Evolutionary conservation across 1,139 yeast species (phyloP).

Genomic region (Oligophagozyma castellii): DNA sequence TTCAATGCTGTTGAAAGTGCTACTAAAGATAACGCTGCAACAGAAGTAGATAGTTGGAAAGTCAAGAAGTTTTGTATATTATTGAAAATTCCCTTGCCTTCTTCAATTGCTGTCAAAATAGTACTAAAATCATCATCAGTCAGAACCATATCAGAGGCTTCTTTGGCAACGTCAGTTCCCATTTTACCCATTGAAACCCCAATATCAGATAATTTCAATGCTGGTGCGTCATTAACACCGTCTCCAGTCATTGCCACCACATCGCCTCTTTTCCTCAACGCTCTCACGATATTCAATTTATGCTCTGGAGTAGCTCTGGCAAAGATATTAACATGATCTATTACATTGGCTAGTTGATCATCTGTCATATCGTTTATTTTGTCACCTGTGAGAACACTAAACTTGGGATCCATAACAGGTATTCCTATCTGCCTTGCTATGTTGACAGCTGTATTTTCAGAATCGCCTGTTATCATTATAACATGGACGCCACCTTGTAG

Average conservation of each 20-base stretch:
- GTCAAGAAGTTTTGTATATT: slow-evolving; percentile 90
- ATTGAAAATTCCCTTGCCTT: slow-evolving; percentile 91
- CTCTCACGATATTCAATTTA: slow-evolving; percentile 81
- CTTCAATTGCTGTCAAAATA: slow-evolving; percentile 81
- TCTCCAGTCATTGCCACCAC: slow-evolving; percentile 99
- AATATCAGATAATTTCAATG: slow-evolving; percentile 87
- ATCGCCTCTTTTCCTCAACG: slow-evolving; percentile 84
- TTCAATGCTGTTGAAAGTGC: slow-evolving; percentile 80
- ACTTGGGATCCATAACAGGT: slow-evolving; percentile 51
- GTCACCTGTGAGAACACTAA: slow-evolving; percentile 70
- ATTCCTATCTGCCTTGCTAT: slow-evolving; percentile 90
- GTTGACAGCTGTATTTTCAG: slow-evolving; percentile 81
- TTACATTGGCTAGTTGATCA: slow-evolving; percentile 55
- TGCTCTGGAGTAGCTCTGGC: slow-evolving; percentile 97
- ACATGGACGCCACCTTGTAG: slow-evolving; percentile 90
- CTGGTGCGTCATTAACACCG: slow-evolving; percentile 98
- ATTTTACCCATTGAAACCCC: slow-evolving; percentile 95
- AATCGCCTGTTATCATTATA: slow-evolving; percentile 95
- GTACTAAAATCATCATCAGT: slow-evolving; percentile 95
- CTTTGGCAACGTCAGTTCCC: slow-evolving; percentile 98
- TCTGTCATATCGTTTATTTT: slow-evolving; percentile 60
- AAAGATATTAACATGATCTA: slow-evolving; percentile 75
- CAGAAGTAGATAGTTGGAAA: slow-evolving; percentile 87
- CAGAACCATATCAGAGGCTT: slow-evolving; percentile 94
- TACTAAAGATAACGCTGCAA: slow-evolving; percentile 83